Base-by-base conservation (phyloP, 768 basidiomycete genomes). In the Cystobasidiopsis lactophilus region DNA sequence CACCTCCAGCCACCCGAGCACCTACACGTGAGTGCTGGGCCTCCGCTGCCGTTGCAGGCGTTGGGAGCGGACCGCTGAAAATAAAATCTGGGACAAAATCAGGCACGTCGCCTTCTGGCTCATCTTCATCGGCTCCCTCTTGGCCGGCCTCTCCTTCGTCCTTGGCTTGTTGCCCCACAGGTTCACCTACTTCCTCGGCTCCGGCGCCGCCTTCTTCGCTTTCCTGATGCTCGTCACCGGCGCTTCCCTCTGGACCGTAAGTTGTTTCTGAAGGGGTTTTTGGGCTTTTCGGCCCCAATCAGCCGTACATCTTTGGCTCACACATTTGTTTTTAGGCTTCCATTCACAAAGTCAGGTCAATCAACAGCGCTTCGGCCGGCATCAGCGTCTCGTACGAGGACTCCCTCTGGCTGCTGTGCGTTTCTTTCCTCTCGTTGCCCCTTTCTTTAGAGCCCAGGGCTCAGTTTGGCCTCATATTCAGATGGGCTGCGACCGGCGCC, bases 161-260 rank as follows among this genome's bases (percentile, higher is more conserved):
- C 11, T 29, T 35, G 55, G 52, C 9, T 43, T 56, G 37, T 39
- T 88, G 84, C 85, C 55, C 19, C 52, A 56, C 38, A 13, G 55
- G 21, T 56, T 56, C 51, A 86, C 82, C 10, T 89, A 89, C 61
- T 84, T 88, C 50, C 79, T 88, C 58, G 82, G 88, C 50, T 80
- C 79, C 44, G 74, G 88, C 39, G 75, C 89, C 24, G 85, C 83
- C 24, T 79, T 56, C 44, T 27, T 56, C 46, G 55, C 41, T 39
- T 56, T 56, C 55, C 38, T 56, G 4, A 44, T 41, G 37, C 27
- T 41, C 33, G 55, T 41, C 33, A 52, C 40, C 29, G 55, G 51
- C 14, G 44, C 50, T 38, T 46, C 50, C 27, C 40, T 55, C 52
- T 55, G 54, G 54, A 55, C 54, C 29, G 53, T 54, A 40, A 29